phyloP scores from a whole-genome alignment of 495 filamentous ascomycete species.

The Acidiella bohemica region DNA sequence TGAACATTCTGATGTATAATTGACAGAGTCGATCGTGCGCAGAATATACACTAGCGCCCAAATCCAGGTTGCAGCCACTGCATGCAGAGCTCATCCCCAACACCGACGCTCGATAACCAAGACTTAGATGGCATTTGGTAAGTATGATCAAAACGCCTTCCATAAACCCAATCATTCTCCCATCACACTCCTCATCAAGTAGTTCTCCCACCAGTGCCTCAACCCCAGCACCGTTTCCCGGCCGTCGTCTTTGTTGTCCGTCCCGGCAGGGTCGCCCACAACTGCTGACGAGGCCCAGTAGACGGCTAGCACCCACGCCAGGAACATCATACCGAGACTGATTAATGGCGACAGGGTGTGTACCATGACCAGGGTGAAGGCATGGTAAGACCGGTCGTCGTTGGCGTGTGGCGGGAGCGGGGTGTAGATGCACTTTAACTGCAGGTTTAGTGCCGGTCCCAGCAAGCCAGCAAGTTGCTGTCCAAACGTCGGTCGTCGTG shows the following conservation, averaged over 20 bases:
- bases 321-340: conserved; percentile 39
- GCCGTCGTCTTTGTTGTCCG: conserved; percentile 48
- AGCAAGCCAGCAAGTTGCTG: conserved; percentile 26
- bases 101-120: too few relatives aligned
- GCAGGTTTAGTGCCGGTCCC: conserved; percentile 26
- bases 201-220: conserved; percentile 48
- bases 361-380: conserved; percentile 34
- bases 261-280: conserved; percentile 50
- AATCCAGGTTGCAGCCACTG: too few relatives aligned
- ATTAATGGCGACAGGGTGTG: conserved; percentile 42
- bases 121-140: too few relatives aligned
- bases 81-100: too few relatives aligned
- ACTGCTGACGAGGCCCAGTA: conserved; percentile 53
- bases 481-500: conserved; percentile 17
- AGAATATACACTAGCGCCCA: too few relatives aligned
- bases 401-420: conserved; percentile 16
- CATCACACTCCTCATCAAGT: conserved; percentile 28
- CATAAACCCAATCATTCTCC: conserved; percentile 6
- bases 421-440: conserved; percentile 30
- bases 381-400: conserved; percentile 21
- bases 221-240: conserved; percentile 46
- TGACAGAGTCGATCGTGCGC: too few relatives aligned
- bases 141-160: too few relatives aligned
- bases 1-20: too few relatives aligned
- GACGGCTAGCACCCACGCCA: conserved; percentile 45